Evolutionary conservation across 306 rosid genomes (phyloP).

Genomic region (Erythrophleum fordii): DNA sequence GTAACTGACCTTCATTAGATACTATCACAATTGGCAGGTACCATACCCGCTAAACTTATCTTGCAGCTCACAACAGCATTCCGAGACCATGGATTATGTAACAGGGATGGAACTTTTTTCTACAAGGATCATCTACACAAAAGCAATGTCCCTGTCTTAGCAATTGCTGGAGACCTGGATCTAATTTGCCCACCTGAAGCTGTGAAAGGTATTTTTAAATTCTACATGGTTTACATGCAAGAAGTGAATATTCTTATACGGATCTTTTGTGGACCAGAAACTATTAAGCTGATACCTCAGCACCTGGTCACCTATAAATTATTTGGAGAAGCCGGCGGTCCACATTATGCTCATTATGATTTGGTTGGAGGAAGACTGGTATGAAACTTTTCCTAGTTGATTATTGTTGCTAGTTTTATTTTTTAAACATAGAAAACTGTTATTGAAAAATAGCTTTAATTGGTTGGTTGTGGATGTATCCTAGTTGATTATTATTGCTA

Average conservation of each 20-base stretch:
- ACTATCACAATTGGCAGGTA: slow-evolving; percentile 61
- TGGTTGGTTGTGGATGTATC: neutral
- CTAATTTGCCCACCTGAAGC: slow-evolving; percentile 98
- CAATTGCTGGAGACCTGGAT: slow-evolving; percentile 92
- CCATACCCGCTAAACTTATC: slow-evolving; percentile 89
- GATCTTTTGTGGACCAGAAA: slow-evolving; percentile 57
- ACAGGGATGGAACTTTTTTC: slow-evolving; percentile 67
- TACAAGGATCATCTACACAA: slow-evolving; percentile 84
- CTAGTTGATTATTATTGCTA: too few species aligned
- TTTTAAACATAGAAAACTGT: slow-evolving; percentile 15
- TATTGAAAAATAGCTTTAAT: neutral
- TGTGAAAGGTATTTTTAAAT: slow-evolving; percentile 74
- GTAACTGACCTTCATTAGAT: slow-evolving; percentile 28
- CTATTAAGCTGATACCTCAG: slow-evolving; percentile 76
- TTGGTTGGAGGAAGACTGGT: slow-evolving; percentile 98
- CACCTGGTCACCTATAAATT: slow-evolving; percentile 78
- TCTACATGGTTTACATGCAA: slow-evolving; percentile 27
- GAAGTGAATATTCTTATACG: slow-evolving; percentile 33
- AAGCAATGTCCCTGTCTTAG: slow-evolving; percentile 75
- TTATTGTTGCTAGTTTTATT: slow-evolving; percentile 22
- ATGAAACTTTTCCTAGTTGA: slow-evolving; percentile 31
- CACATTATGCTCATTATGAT: slow-evolving; percentile 99
- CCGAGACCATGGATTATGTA: slow-evolving; percentile 80
- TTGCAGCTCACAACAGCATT: slow-evolving; percentile 95
- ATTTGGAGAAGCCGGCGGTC: slow-evolving; percentile 80